Percentiles rank a stretch among this genome's conserved stretches.
Conservation (phyloP, 164 flowering plant genomes). For the Dillenia turbinata region DNA sequence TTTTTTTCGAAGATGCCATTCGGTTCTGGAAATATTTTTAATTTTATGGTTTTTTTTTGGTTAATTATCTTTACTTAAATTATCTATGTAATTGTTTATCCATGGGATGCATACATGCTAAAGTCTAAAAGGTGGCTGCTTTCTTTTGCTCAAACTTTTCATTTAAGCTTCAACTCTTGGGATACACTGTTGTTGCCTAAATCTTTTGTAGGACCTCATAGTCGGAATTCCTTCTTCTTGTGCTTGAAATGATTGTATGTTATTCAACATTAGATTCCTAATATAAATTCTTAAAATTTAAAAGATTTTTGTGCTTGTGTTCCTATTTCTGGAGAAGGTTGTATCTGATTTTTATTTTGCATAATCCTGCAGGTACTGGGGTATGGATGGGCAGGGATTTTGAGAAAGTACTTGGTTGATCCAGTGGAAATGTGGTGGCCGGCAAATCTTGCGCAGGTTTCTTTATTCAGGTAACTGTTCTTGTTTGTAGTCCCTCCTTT, state of each 20-base stretch:
- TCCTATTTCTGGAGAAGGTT: background rate
- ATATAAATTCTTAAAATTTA: background rate
- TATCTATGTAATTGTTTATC: too few relatives aligned
- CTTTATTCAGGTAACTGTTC: constrained; percentile 61
- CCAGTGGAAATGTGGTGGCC: constrained; percentile 99
- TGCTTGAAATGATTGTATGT: too few relatives aligned
- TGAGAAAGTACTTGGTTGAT: constrained; percentile 74
- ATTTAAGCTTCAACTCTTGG: too few relatives aligned
- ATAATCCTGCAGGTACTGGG: constrained; percentile 58
- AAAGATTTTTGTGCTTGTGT: background rate
- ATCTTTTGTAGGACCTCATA: too few relatives aligned
- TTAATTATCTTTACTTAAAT: too few relatives aligned
- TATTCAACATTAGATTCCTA: background rate
- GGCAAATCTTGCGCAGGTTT: constrained; percentile 86
- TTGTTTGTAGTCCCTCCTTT: background rate
- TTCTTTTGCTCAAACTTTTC: too few relatives aligned
- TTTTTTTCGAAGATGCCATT: background rate
- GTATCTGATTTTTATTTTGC: background rate
- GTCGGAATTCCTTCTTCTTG: too few relatives aligned
- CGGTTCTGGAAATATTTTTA: background rate
- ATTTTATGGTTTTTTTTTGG: too few relatives aligned
- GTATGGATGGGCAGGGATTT: constrained; percentile 96
- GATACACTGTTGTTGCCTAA: too few relatives aligned
- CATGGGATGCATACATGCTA: too few relatives aligned
- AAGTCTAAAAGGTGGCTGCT: too few relatives aligned